Evolutionary conservation across 768 basidiomycete genomes (phyloP), one percentile per base, ranked within the genome.

Genomic region (Nevesoporus exiguus): DNA sequence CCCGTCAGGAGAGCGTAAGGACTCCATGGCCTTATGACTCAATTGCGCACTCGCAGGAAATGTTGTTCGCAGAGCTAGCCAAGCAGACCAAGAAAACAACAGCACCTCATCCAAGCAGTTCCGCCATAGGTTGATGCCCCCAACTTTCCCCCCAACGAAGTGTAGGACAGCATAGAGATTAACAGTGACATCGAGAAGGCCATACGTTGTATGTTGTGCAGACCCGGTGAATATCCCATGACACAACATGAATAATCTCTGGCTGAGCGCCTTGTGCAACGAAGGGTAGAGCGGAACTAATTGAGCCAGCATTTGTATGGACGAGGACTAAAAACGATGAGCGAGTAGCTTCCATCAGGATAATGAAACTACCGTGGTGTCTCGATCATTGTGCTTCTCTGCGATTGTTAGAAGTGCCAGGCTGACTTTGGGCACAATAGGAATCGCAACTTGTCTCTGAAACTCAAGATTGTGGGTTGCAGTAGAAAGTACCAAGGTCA

Each of bases 111-210:
- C 88, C 24, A 92, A 54, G 15, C 82, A 83, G 61, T 86, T 90
- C 58, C 85, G 78, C 91, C 91, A 93, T 6, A 86, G 61, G 48
- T 74, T 80, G 11, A 82, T 76, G 15, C 84, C 83, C 24, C 85
- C 88, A 9, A 89, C 83, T 69, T 91, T 93, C 8, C 92, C 91
- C 21, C 89, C 89, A 0, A 87, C 84, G 27, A 81, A 71, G 67
- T 86, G 86, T 6, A 93, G 75, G 22, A 76, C 71, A 3, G 84
- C 72, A 53, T 85, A 88, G 21, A 93, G 75, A 19, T 71, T 65
- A 7, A 83, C 82, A 2, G 85, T 77, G 14, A 82, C 74, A 39
- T 71, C 59, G 6, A 86, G 60, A 22, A 64, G 52, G 17, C 49
- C 29, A 46, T 76, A 73, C 3, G 73, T 76, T 2, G 79, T 71